Evolutionary conservation across 495 filamentous ascomycete genomes (phyloP), one percentile per base, ranked within the genome.

Genomic region (Viridothelium virens): DNA sequence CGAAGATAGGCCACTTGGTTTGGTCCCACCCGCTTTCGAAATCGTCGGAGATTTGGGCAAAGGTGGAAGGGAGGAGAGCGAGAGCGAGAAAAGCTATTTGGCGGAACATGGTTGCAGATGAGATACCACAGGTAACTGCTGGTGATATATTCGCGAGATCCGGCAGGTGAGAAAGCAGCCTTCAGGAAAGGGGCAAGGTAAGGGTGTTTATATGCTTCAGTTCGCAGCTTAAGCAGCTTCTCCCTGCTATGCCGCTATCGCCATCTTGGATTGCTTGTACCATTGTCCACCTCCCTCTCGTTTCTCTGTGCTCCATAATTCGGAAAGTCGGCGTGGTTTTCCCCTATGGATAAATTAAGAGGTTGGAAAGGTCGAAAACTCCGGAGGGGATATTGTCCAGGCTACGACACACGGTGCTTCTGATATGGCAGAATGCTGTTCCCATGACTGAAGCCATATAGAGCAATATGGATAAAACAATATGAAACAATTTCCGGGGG

Each of bases 1-100:
- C 83, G 69, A 83, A 85, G 14, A 73, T 81, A 3, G 82, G 81
- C 83, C 83, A 85, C 68, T 78, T 77, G 2, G 79, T 69, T 62
- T 80, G 63, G 69, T 84, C 78, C 80, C 77, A 84, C 41, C 83
- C 83, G 63, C 66, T 76, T 71, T 85, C 83, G 63, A 85, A 85
- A 69, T 75, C 75, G 38, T 81, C 79, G n/a, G 78, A 75, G 69
- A 84, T 71, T 65, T 84, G 83, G 46, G 70, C 83, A 39, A 82
- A 64, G 61, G 81, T 75, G 65, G 77, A 73, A 3, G 80, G 75
- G 44, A 82, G 67, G 64, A 80, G 69, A 14, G 78, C 80, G 38
- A 83, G 76, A 63, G 78, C 76, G 50, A 82, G 70, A 63, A 82
- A 73, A 67, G 76, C 76, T 62, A 72, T 71, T 75, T 76, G 69